Evolutionary conservation across 2,329 filamentous ascomycete species (phyloP), one percentile per base, ranked within the genome.

Genomic region (Ilyonectria destructans): DNA sequence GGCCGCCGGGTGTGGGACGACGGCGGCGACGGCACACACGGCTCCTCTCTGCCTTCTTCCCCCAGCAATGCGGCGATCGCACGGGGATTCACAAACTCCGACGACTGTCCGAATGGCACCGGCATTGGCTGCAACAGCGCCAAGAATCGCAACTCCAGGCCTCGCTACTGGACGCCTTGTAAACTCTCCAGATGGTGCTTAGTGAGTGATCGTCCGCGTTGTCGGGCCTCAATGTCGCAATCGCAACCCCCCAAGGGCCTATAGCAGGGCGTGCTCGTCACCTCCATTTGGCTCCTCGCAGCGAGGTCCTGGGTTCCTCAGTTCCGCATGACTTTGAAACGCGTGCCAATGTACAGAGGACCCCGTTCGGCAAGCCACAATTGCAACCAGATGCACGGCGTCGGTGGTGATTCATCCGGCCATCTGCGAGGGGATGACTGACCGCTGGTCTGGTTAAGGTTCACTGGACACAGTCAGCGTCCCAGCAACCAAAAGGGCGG

Each of bases 361-460:
- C 40, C 15, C 15, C 7, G n/a, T n/a, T n/a, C 40, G n/a, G 40
- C 40, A 43, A 43, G 40, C 40, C 40, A 43, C 40, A 43, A n/a
- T 15, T 17, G 17, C 40, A n/a, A 43, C 5, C 40, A 43, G 40
- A 6, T 43, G 40, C 40, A 43, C 40, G 40, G n/a, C 31, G 31
- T 21, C 55, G 19, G 37, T 57, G 23, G 37, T 57, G 37, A 58
- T 43, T 51, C 61, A 64, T 58, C 21, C 40, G 46, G 26, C 35
- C 35, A 19, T 29, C 33, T 63, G 52, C 55, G 23, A 45, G 51
- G 29, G 31, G 51, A 6, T 46, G 45, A 46, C 62, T 65, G 62
- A 67, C 64, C 64, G 64, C 64, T 62, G 51, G 60, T 63, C 60
- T 63, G 33, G 60, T 62, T 63, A 57, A 57, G 60, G 54, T 67